Conservation (phyloP, 2,329 filamentous ascomycete genomes). For the Venturia oleaginea region DNA sequence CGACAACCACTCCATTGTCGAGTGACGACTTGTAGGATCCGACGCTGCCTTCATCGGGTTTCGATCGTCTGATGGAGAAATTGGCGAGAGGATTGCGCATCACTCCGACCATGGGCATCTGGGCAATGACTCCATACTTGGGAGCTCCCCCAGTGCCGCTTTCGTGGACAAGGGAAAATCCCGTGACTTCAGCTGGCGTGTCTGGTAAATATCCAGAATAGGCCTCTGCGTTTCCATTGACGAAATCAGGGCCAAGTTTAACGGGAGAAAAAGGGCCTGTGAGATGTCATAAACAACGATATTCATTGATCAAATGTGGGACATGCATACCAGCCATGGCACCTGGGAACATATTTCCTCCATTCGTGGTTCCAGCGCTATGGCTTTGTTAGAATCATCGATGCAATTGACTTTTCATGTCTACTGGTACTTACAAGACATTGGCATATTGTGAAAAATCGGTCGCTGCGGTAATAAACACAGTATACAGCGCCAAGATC, state of each 20-base stretch:
- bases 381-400: not conserved
- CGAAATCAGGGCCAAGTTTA: conserved; percentile 29
- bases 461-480: not conserved
- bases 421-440: conserved; percentile 23
- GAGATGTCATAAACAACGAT: not conserved
- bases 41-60: conserved; percentile 45
- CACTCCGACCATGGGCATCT: conserved; percentile 25
- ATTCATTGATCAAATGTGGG: not conserved
- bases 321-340: conserved; percentile 23
- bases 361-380: conserved; percentile 23
- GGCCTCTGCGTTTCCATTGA: conserved; percentile 24
- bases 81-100: conserved; percentile 43
- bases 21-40: conserved; percentile 53
- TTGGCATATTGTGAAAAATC: conserved; percentile 27
- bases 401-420: not conserved
- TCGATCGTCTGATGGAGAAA: conserved; percentile 43
- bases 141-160: conserved; percentile 15
- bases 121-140: conserved; percentile 27
- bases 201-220: conserved; percentile 26
- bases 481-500: not conserved
- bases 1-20: conserved; percentile 45
- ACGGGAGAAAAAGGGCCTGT: conserved; percentile 28
- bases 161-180: conserved; percentile 24
- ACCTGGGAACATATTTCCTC: conserved; percentile 30
- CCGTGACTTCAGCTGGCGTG: conserved; percentile 24